These are phyloP conservation scores for Epichloe gansuensis DNA, from an alignment of 2,329 filamentous ascomycete genomes.

Conservation along the genomic window DNA sequence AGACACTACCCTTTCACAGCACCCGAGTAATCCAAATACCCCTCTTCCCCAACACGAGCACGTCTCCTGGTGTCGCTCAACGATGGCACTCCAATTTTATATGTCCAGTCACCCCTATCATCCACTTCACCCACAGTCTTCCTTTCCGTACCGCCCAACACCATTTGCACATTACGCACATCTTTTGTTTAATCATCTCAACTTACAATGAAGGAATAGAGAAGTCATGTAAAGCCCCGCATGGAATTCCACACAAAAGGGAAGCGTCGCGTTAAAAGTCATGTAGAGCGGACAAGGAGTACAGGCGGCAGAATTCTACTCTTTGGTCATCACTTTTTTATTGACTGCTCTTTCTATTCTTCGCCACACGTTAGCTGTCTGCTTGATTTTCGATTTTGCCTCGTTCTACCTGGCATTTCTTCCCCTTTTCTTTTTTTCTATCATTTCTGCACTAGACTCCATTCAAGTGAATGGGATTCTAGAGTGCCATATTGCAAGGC, in stretches of 20 bases:
- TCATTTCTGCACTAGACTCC: constrained; percentile 15
- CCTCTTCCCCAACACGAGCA: constrained; percentile 6
- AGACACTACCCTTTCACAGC: constrained; percentile 19
- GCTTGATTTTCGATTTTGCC: not conserved
- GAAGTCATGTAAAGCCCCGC: constrained; percentile 29
- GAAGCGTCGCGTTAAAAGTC: constrained; percentile 26
- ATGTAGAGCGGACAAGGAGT: constrained; percentile 31
- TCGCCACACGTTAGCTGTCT: not conserved
- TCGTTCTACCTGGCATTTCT: constrained; percentile 8
- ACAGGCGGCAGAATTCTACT: constrained; percentile 20
- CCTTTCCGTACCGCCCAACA: not conserved
- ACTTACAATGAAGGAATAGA: constrained; percentile 27
- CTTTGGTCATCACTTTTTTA: constrained; percentile 10
- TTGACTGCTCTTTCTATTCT: constrained; percentile 10
- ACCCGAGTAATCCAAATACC: constrained; percentile 29
- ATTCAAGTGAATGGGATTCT: constrained; percentile 23
- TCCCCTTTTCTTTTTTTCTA: constrained; percentile 11
- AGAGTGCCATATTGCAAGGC: constrained; percentile 1
- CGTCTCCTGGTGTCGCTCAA: not conserved
- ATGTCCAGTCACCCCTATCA: not conserved
- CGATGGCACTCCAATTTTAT: not conserved
- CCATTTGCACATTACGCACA: constrained; percentile 5
- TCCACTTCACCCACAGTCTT: not conserved
- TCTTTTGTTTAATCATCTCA: constrained; percentile 15
- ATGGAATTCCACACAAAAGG: constrained; percentile 12